Percentiles rank a stretch among this genome's conserved stretches.
These are phyloP conservation scores for Ophiostoma sp. DNA, from an alignment of 2,329 filamentous ascomycete species.

Conservation along the genomic window DNA sequence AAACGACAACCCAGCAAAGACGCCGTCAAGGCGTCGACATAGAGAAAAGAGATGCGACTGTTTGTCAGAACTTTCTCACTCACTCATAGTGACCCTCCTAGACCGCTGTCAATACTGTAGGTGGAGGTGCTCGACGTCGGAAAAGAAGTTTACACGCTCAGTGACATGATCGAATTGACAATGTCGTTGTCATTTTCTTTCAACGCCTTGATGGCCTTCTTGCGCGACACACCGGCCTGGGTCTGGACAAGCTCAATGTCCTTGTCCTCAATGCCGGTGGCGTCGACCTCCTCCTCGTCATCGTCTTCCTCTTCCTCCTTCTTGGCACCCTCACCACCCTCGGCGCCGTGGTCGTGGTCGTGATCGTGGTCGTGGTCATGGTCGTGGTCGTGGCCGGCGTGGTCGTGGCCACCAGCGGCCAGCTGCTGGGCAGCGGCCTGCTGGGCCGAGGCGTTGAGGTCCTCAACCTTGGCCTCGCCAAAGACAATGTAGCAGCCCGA, in stretches of 20 bases:
- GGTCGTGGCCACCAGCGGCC: slow-evolving; percentile 71
- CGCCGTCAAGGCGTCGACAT: not conserved
- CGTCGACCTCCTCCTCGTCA: slow-evolving; percentile 93
- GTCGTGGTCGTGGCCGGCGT: slow-evolving; percentile 66
- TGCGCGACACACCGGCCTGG: slow-evolving; percentile 92
- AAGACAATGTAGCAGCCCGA: slow-evolving; percentile 99
- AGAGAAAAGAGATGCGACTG: not conserved
- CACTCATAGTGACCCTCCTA: not conserved
- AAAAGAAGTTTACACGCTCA: slow-evolving; percentile 66
- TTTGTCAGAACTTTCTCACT: not conserved
- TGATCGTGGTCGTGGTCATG: slow-evolving; percentile 57
- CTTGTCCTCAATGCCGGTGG: slow-evolving; percentile 93
- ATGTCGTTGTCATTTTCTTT: slow-evolving; percentile 99
- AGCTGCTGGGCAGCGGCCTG: slow-evolving; percentile 95
- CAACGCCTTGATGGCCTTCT: slow-evolving; percentile 98
- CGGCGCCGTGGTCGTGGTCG: slow-evolving; percentile 54
- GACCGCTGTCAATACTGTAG: not conserved
- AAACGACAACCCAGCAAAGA: not conserved
- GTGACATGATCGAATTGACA: slow-evolving; percentile 99
- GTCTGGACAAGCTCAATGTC: slow-evolving; percentile 99
- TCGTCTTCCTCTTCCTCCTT: slow-evolving; percentile 76
- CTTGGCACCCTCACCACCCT: slow-evolving; percentile 59
- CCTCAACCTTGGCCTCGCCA: slow-evolving; percentile 99
- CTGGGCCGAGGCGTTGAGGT: slow-evolving; percentile 97
- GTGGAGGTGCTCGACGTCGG: not conserved